Conservation (phyloP, 495 filamentous ascomycete species). For the Tuber brumale region DNA sequence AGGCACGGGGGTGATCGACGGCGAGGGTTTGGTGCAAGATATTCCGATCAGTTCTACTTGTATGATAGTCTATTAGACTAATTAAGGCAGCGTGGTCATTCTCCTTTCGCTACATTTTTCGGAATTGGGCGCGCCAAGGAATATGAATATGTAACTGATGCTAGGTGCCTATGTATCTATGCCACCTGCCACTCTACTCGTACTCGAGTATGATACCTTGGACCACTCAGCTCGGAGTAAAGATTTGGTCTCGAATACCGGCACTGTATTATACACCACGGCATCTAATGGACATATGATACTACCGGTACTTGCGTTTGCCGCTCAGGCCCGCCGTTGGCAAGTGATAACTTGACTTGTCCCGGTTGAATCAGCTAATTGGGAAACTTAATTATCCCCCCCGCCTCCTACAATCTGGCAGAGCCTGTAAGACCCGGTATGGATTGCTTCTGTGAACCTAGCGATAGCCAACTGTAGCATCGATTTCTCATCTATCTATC, state of each 20-base stretch:
- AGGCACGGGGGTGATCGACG: neutral
- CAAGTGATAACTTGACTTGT: neutral
- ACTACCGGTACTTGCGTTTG: neutral
- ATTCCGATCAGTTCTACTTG: neutral
- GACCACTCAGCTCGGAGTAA: too few species aligned
- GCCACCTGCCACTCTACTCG: too few species aligned
- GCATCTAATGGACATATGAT: neutral
- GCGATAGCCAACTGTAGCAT: neutral
- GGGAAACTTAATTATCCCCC: neutral
- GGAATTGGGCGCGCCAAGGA: neutral
- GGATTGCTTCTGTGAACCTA: neutral
- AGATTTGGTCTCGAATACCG: neutral
- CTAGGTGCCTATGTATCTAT: neutral
- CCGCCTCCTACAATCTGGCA: neutral
- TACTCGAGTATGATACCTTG: neutral
- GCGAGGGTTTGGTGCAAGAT: neutral
- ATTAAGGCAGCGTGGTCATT: neutral
- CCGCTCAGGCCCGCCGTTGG: neutral
- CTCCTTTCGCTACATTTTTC: neutral
- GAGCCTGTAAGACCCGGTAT: neutral
- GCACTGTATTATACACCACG: neutral
- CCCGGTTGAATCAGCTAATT: neutral
- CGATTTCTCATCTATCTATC: neutral
- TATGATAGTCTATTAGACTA: too few species aligned
- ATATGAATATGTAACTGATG: neutral